Evolutionary conservation across 2,329 filamentous ascomycete genomes (phyloP), one percentile per base, ranked within the genome.

Genomic region (Didymella pomorum): DNA sequence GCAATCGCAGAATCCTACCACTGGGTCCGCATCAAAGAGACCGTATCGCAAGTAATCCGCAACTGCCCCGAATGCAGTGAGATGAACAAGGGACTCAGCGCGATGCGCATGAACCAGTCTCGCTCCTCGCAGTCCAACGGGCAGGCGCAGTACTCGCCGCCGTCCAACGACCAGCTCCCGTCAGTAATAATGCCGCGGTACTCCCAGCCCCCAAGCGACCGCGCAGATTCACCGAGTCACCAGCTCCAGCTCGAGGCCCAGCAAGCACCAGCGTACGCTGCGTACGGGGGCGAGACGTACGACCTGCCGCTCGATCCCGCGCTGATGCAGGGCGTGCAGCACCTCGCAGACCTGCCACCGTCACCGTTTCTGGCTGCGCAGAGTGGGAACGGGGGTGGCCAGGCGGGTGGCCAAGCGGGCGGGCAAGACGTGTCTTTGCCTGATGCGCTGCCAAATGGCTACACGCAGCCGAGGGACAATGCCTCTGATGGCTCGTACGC

Each of bases 21-120:
- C 79, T 99, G 95, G 95, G 93, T 96, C 46, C 87, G 94, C 61
- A 98, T 98, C 80, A 99, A 98, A 77, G 93, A 97, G 79, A 98
- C 94, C 0, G 95, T 97, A 61, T 95, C 90, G 74, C 89, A 94
- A 74, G 93, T 97, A 68, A 97, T 98, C 78, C 89, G 91, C 69
- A 94, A 95, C 70, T 99, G 95, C 78, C 80, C 85, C 8, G 89
- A 96, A 74, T 98, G 94, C 80, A 96, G 94, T 78, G 92, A 96
- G 66, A 74, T 76, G 72, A 76, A 76, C 61, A 77, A 77, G 37
- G 71, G 71, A 0, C 53, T 74, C 3, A 66, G 71, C 14, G 63
- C 63, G 5, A 67, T 69, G 59, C 69, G 72, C 14, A 59, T 65
- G 35, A 67, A 61, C 9, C 68, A 69, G 39, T 48, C 59, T n/a